Percentiles rank a stretch among this genome's conserved stretches.
phyloP scores from a whole-genome alignment of 1,139 yeast genomes.

The Geotrichum candidum region DNA sequence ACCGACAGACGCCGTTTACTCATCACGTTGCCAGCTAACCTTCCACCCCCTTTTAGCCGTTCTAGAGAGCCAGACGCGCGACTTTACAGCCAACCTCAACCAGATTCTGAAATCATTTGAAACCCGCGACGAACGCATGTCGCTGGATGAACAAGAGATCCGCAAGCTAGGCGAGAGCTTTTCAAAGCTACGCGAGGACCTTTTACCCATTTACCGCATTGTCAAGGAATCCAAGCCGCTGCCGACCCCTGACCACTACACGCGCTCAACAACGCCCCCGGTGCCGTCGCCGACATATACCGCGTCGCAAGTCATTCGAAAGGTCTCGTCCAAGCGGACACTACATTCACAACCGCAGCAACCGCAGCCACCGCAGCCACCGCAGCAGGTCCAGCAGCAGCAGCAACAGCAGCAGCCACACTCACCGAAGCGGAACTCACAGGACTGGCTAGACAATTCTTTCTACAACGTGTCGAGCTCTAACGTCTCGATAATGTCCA shows the following conservation, averaged over 20 bases:
- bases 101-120: conserved; percentile 23
- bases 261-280: conserved; percentile 11
- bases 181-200: conserved; percentile 36
- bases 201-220: conserved; percentile 37
- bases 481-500: neutral
- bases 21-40: neutral
- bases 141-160: conserved; percentile 34
- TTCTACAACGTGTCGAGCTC: conserved; percentile 2
- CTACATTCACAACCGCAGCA: neutral
- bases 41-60: neutral
- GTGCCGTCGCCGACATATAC: conserved; percentile 9
- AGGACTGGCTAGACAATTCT: conserved; percentile 7
- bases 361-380: neutral
- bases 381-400: neutral
- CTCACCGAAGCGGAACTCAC: conserved; percentile 14
- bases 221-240: conserved; percentile 40
- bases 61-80: neutral
- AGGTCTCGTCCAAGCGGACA: conserved; percentile 10
- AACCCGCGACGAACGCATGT: conserved; percentile 35
- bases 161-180: conserved; percentile 32
- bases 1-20: neutral
- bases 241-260: conserved; percentile 36
- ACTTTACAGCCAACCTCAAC: neutral
- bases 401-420: conserved; percentile 3
- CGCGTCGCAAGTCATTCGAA: conserved; percentile 10